Percentiles rank a stretch among this genome's conserved stretches.
Conservation (phyloP, 192 early-diverging fungal species). For the Gryganskiella cystojenkinii region DNA sequence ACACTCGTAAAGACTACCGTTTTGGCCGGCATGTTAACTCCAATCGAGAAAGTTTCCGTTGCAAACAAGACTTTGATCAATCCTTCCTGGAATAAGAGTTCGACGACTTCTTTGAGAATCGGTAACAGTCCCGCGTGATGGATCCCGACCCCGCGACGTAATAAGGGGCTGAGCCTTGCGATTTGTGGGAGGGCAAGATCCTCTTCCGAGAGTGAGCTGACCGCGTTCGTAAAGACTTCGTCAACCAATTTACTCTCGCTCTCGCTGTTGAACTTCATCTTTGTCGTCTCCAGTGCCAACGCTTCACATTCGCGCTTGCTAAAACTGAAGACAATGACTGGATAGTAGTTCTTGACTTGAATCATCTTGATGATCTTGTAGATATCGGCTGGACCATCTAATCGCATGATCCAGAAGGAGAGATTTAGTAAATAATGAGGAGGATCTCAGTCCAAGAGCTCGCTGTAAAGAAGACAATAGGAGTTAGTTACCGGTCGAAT, state of each 20-base stretch:
- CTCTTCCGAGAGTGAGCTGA: constrained; percentile 81
- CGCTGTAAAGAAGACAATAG: neutral
- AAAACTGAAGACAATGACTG: constrained; percentile 97
- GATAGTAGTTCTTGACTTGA: constrained; percentile 91
- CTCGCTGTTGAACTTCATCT: constrained; percentile 84
- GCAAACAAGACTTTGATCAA: constrained; percentile 95
- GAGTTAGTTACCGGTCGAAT: neutral
- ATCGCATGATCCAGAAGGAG: neutral
- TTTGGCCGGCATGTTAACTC: constrained; percentile 97
- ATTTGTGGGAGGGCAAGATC: constrained; percentile 91
- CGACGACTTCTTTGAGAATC: constrained; percentile 94
- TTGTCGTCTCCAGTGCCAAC: constrained; percentile 88
- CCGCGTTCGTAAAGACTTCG: constrained; percentile 87
- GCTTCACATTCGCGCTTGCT: constrained; percentile 91
- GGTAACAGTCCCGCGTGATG: constrained; percentile 95
- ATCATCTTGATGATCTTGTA: constrained; percentile 95
- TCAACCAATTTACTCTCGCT: constrained; percentile 79
- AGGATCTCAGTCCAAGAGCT: neutral
- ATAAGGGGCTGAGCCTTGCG: constrained; percentile 84
- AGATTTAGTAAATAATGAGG: neutral
- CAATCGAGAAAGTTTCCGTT: constrained; percentile 98
- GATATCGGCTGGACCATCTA: constrained; percentile 75
- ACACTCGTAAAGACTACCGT: constrained; percentile 95
- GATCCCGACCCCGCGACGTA: constrained; percentile 92
- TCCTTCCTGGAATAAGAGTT: constrained; percentile 95